Conservation (phyloP, 768 basidiomycete species). For the Pleurotus salmoneostramineus region DNA sequence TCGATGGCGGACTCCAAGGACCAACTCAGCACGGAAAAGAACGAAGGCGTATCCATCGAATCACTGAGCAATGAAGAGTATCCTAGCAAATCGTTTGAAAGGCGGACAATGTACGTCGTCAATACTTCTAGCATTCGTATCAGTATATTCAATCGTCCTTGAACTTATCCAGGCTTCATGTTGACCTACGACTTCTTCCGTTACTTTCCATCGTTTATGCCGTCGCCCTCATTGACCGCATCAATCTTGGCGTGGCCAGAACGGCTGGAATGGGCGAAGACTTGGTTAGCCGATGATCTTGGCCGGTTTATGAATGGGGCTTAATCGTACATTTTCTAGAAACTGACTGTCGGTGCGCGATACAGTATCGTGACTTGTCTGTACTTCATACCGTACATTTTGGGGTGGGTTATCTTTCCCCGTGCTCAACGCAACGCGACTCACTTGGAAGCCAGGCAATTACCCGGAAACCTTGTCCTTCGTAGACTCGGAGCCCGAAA, state of each 20-base stretch:
- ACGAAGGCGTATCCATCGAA: slow-evolving; percentile 15
- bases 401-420: slow-evolving; percentile 26
- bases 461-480: slow-evolving; percentile 41
- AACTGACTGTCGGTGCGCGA: slow-evolving; percentile 27
- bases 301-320: not conserved
- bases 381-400: slow-evolving; percentile 41
- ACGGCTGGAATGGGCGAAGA: slow-evolving; percentile 41
- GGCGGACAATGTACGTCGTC: slow-evolving; percentile 28
- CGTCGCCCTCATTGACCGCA: slow-evolving; percentile 40
- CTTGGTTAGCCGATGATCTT: slow-evolving; percentile 19
- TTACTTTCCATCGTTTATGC: slow-evolving; percentile 36
- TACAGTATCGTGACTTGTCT: slow-evolving; percentile 38
- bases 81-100: slow-evolving; percentile 25
- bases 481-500: slow-evolving; percentile 40
- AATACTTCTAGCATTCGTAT: not conserved
- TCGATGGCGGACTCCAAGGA: slow-evolving; percentile 5
- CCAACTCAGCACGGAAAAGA: slow-evolving; percentile 1
- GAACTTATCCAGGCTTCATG: slow-evolving; percentile 25
- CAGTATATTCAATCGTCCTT: not conserved
- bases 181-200: slow-evolving; percentile 40
- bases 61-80: slow-evolving; percentile 12
- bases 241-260: slow-evolving; percentile 37
- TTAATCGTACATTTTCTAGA: slow-evolving; percentile 15
- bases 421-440: too few relatives aligned
- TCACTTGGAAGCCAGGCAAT: slow-evolving; percentile 25